Evolutionary conservation across 495 filamentous ascomycete genomes (phyloP).

Genomic region (Haplographium delicatum): DNA sequence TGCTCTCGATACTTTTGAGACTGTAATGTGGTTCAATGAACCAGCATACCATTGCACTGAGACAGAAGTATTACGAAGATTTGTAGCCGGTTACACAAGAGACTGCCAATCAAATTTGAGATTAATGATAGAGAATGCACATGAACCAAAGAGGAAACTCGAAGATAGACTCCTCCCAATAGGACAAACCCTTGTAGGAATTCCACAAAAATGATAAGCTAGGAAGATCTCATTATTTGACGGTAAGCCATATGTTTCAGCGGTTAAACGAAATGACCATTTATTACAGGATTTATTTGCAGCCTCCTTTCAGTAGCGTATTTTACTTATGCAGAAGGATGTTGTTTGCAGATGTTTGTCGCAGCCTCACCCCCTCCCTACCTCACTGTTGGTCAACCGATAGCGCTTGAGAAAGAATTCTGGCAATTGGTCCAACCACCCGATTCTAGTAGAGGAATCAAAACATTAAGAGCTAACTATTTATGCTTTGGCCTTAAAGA

Average conservation of each 20-base stretch:
- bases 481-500: background rate
- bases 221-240: background rate
- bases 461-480: too few relatives aligned
- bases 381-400: slow-evolving; percentile 5
- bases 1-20: too few relatives aligned
- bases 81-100: too few relatives aligned
- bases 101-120: too few relatives aligned
- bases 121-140: too few relatives aligned
- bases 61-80: too few relatives aligned
- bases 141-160: too few relatives aligned
- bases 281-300: background rate
- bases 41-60: too few relatives aligned
- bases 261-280: background rate
- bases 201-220: too few relatives aligned
- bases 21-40: too few relatives aligned
- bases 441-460: background rate
- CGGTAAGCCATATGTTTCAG: slow-evolving; percentile 1
- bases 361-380: slow-evolving; percentile 2
- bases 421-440: slow-evolving; percentile 12
- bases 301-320: background rate
- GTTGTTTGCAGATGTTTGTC: slow-evolving; percentile 1
- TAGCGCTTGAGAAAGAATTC: slow-evolving; percentile 5
- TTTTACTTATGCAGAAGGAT: slow-evolving; percentile 4
- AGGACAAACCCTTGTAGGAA: too few relatives aligned
- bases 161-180: too few relatives aligned